A percentile compares a stretch with the other conserved stretches of the same genome.
phyloP scores from a whole-genome alignment of 148 eudicot species.

The Bassia scoparia region DNA sequence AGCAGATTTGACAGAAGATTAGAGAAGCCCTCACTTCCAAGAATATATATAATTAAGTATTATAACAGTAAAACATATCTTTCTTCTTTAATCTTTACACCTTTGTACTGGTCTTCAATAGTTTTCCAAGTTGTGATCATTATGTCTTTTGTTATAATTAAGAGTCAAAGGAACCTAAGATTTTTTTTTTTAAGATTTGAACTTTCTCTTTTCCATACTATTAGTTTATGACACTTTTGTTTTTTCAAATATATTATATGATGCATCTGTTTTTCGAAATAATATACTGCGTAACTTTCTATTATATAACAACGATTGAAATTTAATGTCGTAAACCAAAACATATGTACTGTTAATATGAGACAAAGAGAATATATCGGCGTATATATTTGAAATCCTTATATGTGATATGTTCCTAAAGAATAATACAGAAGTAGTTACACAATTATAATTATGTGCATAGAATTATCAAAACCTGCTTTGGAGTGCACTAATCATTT shows the following conservation, averaged over 20 bases:
- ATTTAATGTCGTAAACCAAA: no score
- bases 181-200: slow-evolving; percentile 1
- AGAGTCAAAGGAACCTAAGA: slow-evolving; percentile 22
- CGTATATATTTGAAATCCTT: no score
- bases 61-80: background rate
- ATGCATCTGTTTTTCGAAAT: no score
- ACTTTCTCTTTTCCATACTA: background rate
- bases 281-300: no score
- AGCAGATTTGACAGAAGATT: slow-evolving; percentile 8
- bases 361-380: no score
- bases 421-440: no score
- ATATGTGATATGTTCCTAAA: no score
- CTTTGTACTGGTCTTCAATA: background rate
- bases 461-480: background rate
- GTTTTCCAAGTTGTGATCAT: background rate
- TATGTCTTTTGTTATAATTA: slow-evolving; percentile 13
- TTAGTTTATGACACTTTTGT: background rate
- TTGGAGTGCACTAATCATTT: background rate
- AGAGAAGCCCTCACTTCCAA: background rate
- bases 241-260: no score
- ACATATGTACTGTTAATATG: no score
- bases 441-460: background rate
- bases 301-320: no score
- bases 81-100: slow-evolving; percentile 14
- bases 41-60: no score